Percentiles rank a stretch among this genome's conserved stretches.
phyloP scores from a whole-genome alignment of 1,284 basidiomycete genomes.

The Marasmius fiardii region DNA sequence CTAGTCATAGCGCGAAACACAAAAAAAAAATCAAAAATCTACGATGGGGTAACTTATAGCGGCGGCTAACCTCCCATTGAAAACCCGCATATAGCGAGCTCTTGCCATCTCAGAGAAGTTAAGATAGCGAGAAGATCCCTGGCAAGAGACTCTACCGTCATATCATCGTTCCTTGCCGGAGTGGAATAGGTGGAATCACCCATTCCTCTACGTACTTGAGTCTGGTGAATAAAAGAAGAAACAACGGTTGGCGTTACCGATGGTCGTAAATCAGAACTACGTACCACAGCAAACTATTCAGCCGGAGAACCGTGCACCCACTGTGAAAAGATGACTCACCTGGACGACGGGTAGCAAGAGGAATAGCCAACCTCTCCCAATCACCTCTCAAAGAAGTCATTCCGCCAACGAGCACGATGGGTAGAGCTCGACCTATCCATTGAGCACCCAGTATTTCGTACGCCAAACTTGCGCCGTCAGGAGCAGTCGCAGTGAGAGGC shows the following conservation, averaged over 20 bases:
- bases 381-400: slow-evolving; percentile 26
- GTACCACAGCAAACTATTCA: neutral
- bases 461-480: slow-evolving; percentile 28
- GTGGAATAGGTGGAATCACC: slow-evolving; percentile 3
- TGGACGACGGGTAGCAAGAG: slow-evolving; percentile 22
- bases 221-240: neutral
- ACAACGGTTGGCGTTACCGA: slow-evolving; percentile 1
- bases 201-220: slow-evolving; percentile 3
- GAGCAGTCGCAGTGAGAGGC: slow-evolving; percentile 14
- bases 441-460: slow-evolving; percentile 28
- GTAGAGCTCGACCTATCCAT: slow-evolving; percentile 18
- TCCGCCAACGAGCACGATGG: slow-evolving; percentile 27
- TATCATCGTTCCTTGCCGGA: neutral
- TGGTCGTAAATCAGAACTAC: slow-evolving; percentile 12
- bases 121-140: neutral
- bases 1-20: neutral
- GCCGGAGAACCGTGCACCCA: neutral
- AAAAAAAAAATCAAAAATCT: no score
- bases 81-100: slow-evolving; percentile 4
- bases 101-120: neutral
- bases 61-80: slow-evolving; percentile 2
- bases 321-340: slow-evolving; percentile 16
- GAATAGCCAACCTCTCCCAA: slow-evolving; percentile 25
- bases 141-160: slow-evolving; percentile 4
- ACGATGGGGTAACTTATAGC: no score